Evolutionary conservation across 164 flowering plant species (phyloP), one percentile per base, ranked within the genome.

Genomic region (Chloranthus sessilifolius): DNA sequence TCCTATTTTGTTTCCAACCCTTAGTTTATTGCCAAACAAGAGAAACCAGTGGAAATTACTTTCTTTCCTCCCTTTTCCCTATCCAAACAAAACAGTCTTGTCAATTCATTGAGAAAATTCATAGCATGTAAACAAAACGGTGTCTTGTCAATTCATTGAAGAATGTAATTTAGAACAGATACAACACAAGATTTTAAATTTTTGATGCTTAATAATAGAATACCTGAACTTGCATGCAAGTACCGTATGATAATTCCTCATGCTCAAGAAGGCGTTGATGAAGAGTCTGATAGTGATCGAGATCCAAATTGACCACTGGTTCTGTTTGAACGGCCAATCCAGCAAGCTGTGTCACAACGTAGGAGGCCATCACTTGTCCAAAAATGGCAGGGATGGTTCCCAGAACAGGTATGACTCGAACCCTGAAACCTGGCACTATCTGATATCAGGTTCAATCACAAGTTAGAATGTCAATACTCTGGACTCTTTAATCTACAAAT

Each of bases 341-440:
- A 2, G 95, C 92, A 28, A 92, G 80, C 54, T 84, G 74, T 17
- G 95, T 84, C 53, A 86, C 67, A 61, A 82, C 88, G 59, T 92
- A 84, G 38, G 99, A 88, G 47, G 99, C 95, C 99, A 92, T 88
- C 54, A 92, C 81, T 72, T 86, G 95, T 50, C 99, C 99, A 71
- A 92, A 92, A 49, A 92, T 86, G 52, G 99, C 99, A 54, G 97
- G 99, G 50, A 88, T 77, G 46, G 89, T 82, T 23, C 97, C 99
- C 27, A 92, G 69, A 31, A 92, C 99, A 44, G 99, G 99, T 35
- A 92, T 92, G 21, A 88, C 86, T 10, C 95, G 95, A 58, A 92
- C 97, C 61, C 97, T 77, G 66, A 92, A 92, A 9, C 95, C 91
- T 4, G 97, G 99, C 26, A 88, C 84, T 40, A 92, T 59, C 96